Evolutionary conservation across 108 stramenopile species (phyloP).

Genomic region (Stephanodiscus triporus): DNA sequence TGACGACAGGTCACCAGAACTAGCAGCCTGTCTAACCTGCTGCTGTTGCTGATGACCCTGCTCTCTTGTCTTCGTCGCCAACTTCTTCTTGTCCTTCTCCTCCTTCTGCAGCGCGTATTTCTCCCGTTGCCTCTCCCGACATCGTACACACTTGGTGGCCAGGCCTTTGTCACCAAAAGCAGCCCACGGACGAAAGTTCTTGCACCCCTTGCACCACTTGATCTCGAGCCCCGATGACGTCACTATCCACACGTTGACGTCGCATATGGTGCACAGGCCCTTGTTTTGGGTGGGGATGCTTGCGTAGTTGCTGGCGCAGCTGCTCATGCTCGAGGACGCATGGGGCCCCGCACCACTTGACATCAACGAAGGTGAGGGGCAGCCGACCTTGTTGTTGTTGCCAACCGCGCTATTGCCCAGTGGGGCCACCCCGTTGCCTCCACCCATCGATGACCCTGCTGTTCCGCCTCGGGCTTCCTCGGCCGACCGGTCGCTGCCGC

Average conservation of each 20-base stretch:
- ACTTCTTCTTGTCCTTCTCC: constrained; percentile 56
- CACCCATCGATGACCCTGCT: constrained; percentile 14
- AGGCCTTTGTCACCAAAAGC: constrained; percentile 89
- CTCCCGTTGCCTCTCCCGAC: constrained; percentile 85
- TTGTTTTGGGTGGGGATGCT: constrained; percentile 92
- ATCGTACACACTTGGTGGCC: constrained; percentile 88
- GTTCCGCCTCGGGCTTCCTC: neutral
- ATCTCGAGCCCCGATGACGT: constrained; percentile 72
- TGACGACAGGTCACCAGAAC: neutral
- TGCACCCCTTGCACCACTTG: constrained; percentile 95
- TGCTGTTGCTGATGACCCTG: constrained; percentile 7
- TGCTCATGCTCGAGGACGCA: constrained; percentile 8
- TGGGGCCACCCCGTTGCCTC: constrained; percentile 34
- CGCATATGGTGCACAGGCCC: constrained; percentile 87
- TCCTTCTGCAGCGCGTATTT: constrained; percentile 89
- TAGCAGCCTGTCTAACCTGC: constrained; percentile 15
- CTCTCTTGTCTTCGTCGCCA: neutral
- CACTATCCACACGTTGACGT: constrained; percentile 92
- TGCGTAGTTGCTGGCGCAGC: constrained; percentile 35
- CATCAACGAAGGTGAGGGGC: constrained; percentile 2
- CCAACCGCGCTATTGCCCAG: constrained; percentile 14
- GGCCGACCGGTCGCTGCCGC: neutral
- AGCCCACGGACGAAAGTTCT: constrained; percentile 92
- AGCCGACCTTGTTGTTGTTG: neutral
- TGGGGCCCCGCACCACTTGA: constrained; percentile 35